Evolutionary conservation across 2,329 filamentous ascomycete species (phyloP), one percentile per base, ranked within the genome.

Genomic region (Mollisia scopiformis): DNA sequence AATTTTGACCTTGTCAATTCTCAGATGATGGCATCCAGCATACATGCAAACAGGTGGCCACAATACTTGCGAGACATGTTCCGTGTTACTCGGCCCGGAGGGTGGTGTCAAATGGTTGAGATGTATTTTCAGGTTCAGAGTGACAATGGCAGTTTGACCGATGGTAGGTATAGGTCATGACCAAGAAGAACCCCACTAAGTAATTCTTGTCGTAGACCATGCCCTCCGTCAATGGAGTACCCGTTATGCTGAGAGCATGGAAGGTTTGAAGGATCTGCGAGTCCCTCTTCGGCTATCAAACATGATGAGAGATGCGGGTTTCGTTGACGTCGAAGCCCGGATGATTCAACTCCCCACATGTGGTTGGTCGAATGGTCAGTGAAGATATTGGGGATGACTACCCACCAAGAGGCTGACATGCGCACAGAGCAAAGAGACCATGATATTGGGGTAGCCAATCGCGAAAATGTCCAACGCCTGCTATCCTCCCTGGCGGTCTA

Each of bases 81-180:
- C 66, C 82, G 85, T 23, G 82, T 92, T 10, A 78, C 93, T 64
- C 88, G 86, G 54, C 88, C 87, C 6, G 89, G 88, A 2, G 93
- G 93, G 1, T 97, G 92, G 92, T 84, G 90, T 61, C 92, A 97
- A 72, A 88, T 96, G 83, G 85, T 91, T n/a, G 93, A 97, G 72
- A 84, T 93, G 69, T 92, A 96, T 71, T 89, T 88, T 74, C 92
- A 92, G 66, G 87, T 91, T 27, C 93, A 96, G 74, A 96, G 92
- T 0, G 87, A 94, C 68, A 96, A 91, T 69, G 92, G 92, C 5
- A 87, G 85, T n/a, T 77, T 95, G 68, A 88, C 85, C 11, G 82
- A 88, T 54, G 80, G 86, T 82, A 71, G 74, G 81, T 66, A 23
- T 14, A 25, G 27, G 8, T 23, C 16, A 14, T 25, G 25, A 51